Conservation (phyloP, 2,329 filamentous ascomycete genomes). For the Phaeosphaeria sp. region DNA sequence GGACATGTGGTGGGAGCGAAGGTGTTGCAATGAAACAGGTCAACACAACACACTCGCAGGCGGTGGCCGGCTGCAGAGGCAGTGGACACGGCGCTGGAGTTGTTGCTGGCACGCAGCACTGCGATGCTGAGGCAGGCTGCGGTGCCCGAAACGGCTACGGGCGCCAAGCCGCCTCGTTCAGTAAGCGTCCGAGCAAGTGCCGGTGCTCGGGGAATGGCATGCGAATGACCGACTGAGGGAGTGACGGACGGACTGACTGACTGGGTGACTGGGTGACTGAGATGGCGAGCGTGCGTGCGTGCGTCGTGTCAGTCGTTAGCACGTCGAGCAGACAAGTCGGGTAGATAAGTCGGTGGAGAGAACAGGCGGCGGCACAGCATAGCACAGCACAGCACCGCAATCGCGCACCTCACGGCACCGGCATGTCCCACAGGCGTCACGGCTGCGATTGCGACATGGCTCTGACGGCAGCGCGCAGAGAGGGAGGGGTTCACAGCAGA, state of each 20-base stretch:
- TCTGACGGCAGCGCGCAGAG: background rate
- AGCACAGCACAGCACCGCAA: too few relatives aligned
- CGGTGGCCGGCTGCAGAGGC: background rate
- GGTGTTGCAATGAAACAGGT: background rate
- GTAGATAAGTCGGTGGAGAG: background rate
- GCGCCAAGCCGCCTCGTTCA: conserved; percentile 16
- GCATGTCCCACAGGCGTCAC: background rate
- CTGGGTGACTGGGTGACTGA: too few relatives aligned
- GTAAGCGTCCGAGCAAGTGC: conserved; percentile 15
- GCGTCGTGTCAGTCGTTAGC: background rate
- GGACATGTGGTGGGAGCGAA: conserved; percentile 1
- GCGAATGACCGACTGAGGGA: conserved; percentile 13
- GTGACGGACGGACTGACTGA: too few relatives aligned
- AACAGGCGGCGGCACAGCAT: too few relatives aligned
- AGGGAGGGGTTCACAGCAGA: conserved; percentile 1
- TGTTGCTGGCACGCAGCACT: background rate
- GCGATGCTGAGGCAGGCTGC: background rate
- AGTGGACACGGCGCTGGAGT: background rate
- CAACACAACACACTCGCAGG: background rate
- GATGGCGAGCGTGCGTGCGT: background rate
- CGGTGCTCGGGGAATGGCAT: conserved; percentile 14
- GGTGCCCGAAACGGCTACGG: conserved; percentile 3
- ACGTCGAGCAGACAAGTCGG: too few relatives aligned
- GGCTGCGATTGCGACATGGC: background rate
- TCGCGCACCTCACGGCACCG: background rate